Evolutionary conservation across 768 basidiomycete genomes (phyloP).

Genomic region (Leccinum boreale): DNA sequence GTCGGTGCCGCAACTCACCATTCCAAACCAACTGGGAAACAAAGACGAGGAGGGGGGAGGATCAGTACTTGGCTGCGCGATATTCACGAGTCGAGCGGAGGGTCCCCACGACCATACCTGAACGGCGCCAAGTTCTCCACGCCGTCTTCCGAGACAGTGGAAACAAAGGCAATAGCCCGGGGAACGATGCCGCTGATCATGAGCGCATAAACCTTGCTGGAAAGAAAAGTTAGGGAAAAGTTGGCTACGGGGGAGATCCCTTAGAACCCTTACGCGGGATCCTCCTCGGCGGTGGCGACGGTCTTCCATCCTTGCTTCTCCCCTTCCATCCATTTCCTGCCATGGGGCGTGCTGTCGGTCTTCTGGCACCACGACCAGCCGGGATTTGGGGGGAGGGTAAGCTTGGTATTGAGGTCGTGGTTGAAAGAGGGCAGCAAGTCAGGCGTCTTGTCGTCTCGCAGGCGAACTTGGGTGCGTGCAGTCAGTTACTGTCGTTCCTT

Average conservation of each 20-base stretch:
- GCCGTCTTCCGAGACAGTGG: constrained; percentile 31
- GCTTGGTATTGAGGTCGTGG: constrained; percentile 9
- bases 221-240: no score
- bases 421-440: constrained; percentile 20
- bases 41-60: no score
- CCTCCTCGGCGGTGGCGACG: constrained; percentile 25
- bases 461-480: not conserved
- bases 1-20: constrained; percentile 17
- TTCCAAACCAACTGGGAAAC: constrained; percentile 23
- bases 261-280: constrained; percentile 19
- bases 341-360: constrained; percentile 21
- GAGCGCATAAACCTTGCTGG: constrained; percentile 29
- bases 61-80: not conserved
- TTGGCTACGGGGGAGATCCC: no score
- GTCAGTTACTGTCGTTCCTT: not conserved
- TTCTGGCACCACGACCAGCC: constrained; percentile 30
- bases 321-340: constrained; percentile 31
- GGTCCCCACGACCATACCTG: constrained; percentile 8
- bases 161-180: constrained; percentile 41
- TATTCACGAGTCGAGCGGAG: not conserved
- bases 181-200: constrained; percentile 37
- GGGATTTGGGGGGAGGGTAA: constrained; percentile 31
- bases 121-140: constrained; percentile 38
- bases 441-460: not conserved
- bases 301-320: constrained; percentile 35